Percentiles rank a stretch among this genome's conserved stretches.
These are phyloP conservation scores for Debaryomyces singareniensis DNA, from an alignment of 1,139 yeast species.

Conservation along the genomic window DNA sequence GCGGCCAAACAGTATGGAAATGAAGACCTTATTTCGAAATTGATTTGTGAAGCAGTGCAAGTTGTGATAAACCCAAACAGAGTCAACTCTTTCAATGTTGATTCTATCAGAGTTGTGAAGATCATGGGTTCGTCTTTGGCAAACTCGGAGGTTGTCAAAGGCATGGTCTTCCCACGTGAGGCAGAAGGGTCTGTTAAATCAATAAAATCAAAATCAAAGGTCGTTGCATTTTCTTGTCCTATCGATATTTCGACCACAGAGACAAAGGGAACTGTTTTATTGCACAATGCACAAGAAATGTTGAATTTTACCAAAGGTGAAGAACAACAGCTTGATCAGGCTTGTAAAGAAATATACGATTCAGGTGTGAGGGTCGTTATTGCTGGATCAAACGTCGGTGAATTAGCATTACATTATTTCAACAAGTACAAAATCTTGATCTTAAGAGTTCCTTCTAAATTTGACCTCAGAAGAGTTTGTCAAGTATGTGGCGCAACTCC, in stretches of 20 bases:
- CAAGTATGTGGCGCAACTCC: conserved; percentile 98
- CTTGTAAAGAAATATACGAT: conserved; percentile 77
- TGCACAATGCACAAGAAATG: conserved; percentile 96
- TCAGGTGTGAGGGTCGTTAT: conserved; percentile 83
- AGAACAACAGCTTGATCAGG: conserved; percentile 84
- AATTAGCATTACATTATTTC: conserved; percentile 85
- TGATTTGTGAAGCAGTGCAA: conserved; percentile 84
- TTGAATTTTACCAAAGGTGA: conserved; percentile 93
- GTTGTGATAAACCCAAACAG: conserved; percentile 65
- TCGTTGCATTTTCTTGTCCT: conserved; percentile 90
- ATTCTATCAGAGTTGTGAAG: conserved; percentile 89
- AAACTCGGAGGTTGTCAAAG: conserved; percentile 77
- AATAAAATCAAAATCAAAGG: conserved; percentile 59
- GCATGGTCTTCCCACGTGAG: conserved; percentile 97
- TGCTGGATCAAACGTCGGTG: conserved; percentile 93
- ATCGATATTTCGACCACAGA: conserved; percentile 92
- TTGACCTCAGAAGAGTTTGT: conserved; percentile 87
- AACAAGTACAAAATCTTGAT: conserved; percentile 82
- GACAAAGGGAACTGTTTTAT: conserved; percentile 92
- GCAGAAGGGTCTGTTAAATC: conserved; percentile 87
- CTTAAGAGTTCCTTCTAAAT: conserved; percentile 86
- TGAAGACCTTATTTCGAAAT: conserved; percentile 67
- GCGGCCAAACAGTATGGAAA: conserved; percentile 91
- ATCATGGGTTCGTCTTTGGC: conserved; percentile 86
- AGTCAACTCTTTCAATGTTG: conserved; percentile 71